Conservation (phyloP, 2,329 filamentous ascomycete species). For the Penicillium fuscoglaucum region DNA sequence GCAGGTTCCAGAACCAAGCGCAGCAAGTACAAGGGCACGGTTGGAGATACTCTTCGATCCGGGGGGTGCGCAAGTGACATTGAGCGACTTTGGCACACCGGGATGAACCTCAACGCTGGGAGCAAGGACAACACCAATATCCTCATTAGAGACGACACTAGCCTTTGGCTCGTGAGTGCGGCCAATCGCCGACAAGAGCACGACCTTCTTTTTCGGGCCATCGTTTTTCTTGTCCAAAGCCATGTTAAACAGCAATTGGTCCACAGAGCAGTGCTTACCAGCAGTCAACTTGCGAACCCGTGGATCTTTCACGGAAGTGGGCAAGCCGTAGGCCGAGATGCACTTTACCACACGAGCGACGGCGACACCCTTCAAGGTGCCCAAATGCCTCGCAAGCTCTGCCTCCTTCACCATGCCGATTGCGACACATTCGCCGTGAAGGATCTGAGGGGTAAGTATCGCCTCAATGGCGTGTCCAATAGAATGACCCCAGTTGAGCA, state of each 20-base stretch:
- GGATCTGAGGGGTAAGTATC: constrained; percentile 88
- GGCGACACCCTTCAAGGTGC: constrained; percentile 78
- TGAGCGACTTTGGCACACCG: constrained; percentile 64
- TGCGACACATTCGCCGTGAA: constrained; percentile 93
- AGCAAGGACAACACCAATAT: constrained; percentile 80
- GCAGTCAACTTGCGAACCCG: constrained; percentile 78
- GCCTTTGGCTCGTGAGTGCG: constrained; percentile 83
- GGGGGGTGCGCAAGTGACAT: constrained; percentile 79
- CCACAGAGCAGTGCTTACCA: constrained; percentile 82
- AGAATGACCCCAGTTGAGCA: constrained; percentile 96
- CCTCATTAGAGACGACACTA: constrained; percentile 80
- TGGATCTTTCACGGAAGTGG: constrained; percentile 81
- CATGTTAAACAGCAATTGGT: constrained; percentile 87
- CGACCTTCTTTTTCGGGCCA: constrained; percentile 91
- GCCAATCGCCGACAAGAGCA: constrained; percentile 86
- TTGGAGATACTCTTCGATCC: constrained; percentile 99
- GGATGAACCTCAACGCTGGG: constrained; percentile 73
- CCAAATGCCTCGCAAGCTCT: constrained; percentile 85
- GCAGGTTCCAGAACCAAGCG: constrained; percentile 81
- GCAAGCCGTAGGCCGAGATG: constrained; percentile 88
- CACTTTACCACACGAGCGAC: constrained; percentile 90
- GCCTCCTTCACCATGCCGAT: constrained; percentile 99
- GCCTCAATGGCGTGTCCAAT: constrained; percentile 97
- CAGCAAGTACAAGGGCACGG: constrained; percentile 87
- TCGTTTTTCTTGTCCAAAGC: constrained; percentile 99